Percentiles rank a stretch among this genome's conserved stretches.
Evolutionary conservation across 805 yeast genomes (phyloP).

Genomic region (Lipomyces mesembrius): DNA sequence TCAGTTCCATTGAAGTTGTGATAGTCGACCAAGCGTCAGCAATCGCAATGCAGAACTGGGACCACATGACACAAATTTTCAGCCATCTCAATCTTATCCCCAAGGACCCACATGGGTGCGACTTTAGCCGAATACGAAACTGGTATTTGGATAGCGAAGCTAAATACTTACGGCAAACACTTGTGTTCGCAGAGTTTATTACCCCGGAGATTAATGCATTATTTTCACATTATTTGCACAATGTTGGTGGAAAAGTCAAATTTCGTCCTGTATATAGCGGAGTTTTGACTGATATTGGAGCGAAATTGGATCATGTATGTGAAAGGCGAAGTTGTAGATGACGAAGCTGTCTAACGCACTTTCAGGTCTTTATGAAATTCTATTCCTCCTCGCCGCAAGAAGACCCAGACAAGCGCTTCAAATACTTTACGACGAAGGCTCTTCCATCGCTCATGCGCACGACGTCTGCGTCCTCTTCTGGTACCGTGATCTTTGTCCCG

Average conservation of each 20-base stretch:
- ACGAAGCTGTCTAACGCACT: neutral
- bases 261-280: constrained; percentile 55
- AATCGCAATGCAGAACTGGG: constrained; percentile 91
- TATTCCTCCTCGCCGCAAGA: constrained; percentile 55
- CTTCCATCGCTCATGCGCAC: constrained; percentile 70
- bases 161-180: constrained; percentile 70
- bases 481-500: constrained; percentile 80
- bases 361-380: constrained; percentile 63
- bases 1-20: constrained; percentile 84
- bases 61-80: constrained; percentile 70
- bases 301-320: constrained; percentile 54
- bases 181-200: constrained; percentile 72
- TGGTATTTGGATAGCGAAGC: constrained; percentile 90
- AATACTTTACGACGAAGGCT: constrained; percentile 72
- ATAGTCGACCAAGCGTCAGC: constrained; percentile 84
- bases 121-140: constrained; percentile 88
- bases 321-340: neutral
- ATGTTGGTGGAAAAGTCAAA: constrained; percentile 48
- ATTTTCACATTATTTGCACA: constrained; percentile 47
- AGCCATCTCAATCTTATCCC: constrained; percentile 79
- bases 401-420: constrained; percentile 85
- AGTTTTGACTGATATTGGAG: constrained; percentile 66
- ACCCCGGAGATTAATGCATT: constrained; percentile 83
- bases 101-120: constrained; percentile 76
- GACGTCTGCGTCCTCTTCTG: constrained; percentile 60